Percentiles rank a stretch among this genome's conserved stretches.
Evolutionary conservation across 1,139 yeast species (phyloP).

Genomic region (Lodderomyces orthopsilosis): DNA sequence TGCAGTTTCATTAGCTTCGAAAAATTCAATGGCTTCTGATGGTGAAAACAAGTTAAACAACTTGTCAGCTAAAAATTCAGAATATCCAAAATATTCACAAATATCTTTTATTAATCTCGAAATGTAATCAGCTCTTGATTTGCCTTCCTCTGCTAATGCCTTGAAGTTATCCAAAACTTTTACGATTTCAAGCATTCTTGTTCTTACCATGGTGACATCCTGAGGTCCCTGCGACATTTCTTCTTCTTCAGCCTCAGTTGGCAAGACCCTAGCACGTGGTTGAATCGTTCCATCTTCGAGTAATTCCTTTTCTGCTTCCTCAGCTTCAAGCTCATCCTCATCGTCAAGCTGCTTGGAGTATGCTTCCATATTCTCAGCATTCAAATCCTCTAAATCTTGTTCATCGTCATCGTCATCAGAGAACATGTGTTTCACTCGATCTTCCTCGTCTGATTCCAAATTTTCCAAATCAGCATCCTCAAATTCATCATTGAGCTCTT

Average conservation of each 20-base stretch:
- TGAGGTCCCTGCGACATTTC: constrained; percentile 50
- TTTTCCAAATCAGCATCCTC: constrained; percentile 25
- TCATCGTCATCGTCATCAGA: constrained; percentile 78
- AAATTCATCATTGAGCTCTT: constrained; percentile 31
- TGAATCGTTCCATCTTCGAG: constrained; percentile 57
- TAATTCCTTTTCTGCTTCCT: constrained; percentile 75
- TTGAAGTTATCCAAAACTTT: constrained; percentile 94
- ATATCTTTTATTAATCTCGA: constrained; percentile 80
- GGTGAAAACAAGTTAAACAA: constrained; percentile 88
- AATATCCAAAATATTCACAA: constrained; percentile 93
- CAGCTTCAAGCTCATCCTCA: constrained; percentile 69
- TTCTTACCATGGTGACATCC: constrained; percentile 79
- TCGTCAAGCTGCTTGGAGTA: constrained; percentile 67
- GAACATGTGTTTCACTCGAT: constrained; percentile 70
- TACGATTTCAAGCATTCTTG: constrained; percentile 92
- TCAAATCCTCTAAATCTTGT: constrained; percentile 73
- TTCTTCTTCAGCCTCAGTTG: constrained; percentile 55
- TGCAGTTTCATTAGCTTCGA: constrained; percentile 96
- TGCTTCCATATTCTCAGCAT: constrained; percentile 86
- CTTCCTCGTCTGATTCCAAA: constrained; percentile 61
- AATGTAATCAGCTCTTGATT: constrained; percentile 77
- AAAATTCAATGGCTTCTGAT: constrained; percentile 95
- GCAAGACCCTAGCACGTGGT: constrained; percentile 71
- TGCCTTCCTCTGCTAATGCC: constrained; percentile 79
- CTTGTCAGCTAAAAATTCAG: constrained; percentile 91